Conservation (phyloP, 371 early-diverging fungal genomes). For the Mortierella sp. region DNA sequence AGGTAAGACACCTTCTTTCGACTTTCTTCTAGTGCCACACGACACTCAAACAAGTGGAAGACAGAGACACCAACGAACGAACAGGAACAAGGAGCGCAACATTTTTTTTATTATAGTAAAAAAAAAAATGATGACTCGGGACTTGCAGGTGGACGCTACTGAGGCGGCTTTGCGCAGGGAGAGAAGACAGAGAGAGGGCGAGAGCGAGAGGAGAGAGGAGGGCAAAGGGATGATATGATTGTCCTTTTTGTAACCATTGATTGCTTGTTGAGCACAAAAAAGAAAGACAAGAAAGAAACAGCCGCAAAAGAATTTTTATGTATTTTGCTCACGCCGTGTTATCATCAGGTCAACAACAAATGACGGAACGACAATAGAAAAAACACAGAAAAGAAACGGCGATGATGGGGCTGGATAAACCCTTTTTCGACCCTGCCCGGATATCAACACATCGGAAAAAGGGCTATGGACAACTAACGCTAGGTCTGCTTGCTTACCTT, state of each 20-base stretch:
- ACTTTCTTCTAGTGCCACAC: neutral
- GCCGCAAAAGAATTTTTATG: neutral
- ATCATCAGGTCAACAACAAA: neutral
- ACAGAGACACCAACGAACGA: constrained; percentile 1
- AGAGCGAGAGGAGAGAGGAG: neutral
- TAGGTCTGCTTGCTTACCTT: constrained; percentile 2
- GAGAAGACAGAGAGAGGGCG: constrained; percentile 1
- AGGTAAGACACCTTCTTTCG: constrained; percentile 69
- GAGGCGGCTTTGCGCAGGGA: constrained; percentile 25
- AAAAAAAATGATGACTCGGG: constrained; percentile 23
- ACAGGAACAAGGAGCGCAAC: neutral
- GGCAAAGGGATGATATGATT: neutral
- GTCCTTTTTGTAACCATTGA: neutral
- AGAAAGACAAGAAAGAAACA: constrained; percentile 6
- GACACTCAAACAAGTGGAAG: neutral
- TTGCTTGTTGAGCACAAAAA: constrained; percentile 5
- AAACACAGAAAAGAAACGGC: neutral
- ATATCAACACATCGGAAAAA: neutral
- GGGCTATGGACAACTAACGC: neutral
- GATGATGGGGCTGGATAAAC: neutral
- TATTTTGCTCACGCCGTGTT: constrained; percentile 13
- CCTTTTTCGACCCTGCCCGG: constrained; percentile 2
- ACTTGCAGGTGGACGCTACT: constrained; percentile 19
- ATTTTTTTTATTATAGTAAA: neutral
- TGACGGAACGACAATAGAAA: neutral